Percentiles rank a stretch among this genome's conserved stretches.
phyloP scores from a whole-genome alignment of 164 flowering plant species.

The Amborella trichopoda region DNA sequence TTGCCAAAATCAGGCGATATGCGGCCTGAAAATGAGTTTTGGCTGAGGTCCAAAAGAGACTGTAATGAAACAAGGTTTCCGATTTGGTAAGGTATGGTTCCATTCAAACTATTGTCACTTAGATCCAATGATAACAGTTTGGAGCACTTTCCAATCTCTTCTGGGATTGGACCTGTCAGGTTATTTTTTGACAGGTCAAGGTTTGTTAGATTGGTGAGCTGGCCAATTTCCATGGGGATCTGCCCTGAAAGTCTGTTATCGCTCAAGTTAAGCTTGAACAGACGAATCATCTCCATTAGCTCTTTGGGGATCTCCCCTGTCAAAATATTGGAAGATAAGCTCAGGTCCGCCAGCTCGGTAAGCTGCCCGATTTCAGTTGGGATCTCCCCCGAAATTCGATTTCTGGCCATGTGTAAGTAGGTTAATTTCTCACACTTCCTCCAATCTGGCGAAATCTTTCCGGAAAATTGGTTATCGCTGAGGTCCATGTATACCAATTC shows the following conservation, averaged over 20 bases:
- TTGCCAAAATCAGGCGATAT: slow-evolving; percentile 29
- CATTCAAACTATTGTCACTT: slow-evolving; percentile 61
- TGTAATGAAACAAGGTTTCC: slow-evolving; percentile 34
- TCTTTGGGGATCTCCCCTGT: slow-evolving; percentile 30
- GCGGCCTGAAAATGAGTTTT: slow-evolving; percentile 36
- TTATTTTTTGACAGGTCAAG: slow-evolving; percentile 26
- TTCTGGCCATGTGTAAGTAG: slow-evolving; percentile 13
- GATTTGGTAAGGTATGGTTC: slow-evolving; percentile 71
- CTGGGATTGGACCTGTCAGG: slow-evolving; percentile 65
- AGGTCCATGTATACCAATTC: slow-evolving; percentile 16
- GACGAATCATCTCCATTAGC: slow-evolving; percentile 9
- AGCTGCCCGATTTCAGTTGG: slow-evolving; percentile 25
- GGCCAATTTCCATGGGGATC: slow-evolving; percentile 21
- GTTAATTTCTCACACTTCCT: slow-evolving; percentile 18
- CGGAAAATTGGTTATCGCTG: slow-evolving; percentile 21
- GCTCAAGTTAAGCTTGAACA: slow-evolving; percentile 25
- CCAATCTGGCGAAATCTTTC: slow-evolving; percentile 21
- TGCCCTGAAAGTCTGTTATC: slow-evolving; percentile 23
- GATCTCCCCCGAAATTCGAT: slow-evolving; percentile 23
- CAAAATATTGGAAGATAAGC: slow-evolving; percentile 26
- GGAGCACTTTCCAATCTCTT: slow-evolving; percentile 56
- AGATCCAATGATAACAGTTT: slow-evolving; percentile 67
- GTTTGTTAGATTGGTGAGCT: slow-evolving; percentile 9
- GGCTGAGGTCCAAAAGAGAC: slow-evolving; percentile 35
- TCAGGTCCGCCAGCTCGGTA: slow-evolving; percentile 11